These are phyloP conservation scores for Zygoascus flipseniorum DNA, from an alignment of 805 yeast genomes.

Conservation along the genomic window DNA sequence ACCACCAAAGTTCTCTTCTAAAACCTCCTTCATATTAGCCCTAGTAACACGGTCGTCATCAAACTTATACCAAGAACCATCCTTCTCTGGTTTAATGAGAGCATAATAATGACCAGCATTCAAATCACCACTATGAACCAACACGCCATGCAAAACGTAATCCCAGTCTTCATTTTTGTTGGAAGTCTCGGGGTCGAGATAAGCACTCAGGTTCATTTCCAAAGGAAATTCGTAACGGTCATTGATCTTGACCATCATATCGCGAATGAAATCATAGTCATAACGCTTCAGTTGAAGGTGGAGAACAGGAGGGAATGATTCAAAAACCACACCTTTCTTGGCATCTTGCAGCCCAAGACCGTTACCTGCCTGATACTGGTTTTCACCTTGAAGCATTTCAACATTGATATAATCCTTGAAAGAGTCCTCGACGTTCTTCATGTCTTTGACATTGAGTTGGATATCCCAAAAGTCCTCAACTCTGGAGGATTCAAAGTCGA, in stretches of 20 bases:
- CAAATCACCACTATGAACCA: conserved; percentile 93
- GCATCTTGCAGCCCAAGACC: conserved; percentile 91
- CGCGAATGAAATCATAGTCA: conserved; percentile 87
- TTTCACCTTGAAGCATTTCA: conserved; percentile 88
- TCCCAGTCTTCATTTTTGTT: conserved; percentile 50
- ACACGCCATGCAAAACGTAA: conserved; percentile 83
- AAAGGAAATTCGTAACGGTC: conserved; percentile 88
- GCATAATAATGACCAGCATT: conserved; percentile 97
- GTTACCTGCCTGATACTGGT: conserved; percentile 80
- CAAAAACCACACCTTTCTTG: conserved; percentile 88
- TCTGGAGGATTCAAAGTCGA: conserved; percentile 85
- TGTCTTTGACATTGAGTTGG: conserved; percentile 84
- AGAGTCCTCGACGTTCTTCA: conserved; percentile 61
- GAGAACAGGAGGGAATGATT: conserved; percentile 82
- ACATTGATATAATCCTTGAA: conserved; percentile 82
- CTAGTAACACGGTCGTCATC: conserved; percentile 94
- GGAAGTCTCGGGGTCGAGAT: conserved; percentile 46
- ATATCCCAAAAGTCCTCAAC: conserved; percentile 97
- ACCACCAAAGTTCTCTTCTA: conserved; percentile 88
- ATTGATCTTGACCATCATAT: conserved; percentile 81
- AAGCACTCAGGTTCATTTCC: conserved; percentile 70
- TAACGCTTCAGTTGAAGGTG: conserved; percentile 91
- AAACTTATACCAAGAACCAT: conserved; percentile 76
- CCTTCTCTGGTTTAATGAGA: conserved; percentile 68
- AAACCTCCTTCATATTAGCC: conserved; percentile 76